Evolutionary conservation across 805 yeast genomes (phyloP).

Genomic region (Metschnikowia noctiluminum): DNA sequence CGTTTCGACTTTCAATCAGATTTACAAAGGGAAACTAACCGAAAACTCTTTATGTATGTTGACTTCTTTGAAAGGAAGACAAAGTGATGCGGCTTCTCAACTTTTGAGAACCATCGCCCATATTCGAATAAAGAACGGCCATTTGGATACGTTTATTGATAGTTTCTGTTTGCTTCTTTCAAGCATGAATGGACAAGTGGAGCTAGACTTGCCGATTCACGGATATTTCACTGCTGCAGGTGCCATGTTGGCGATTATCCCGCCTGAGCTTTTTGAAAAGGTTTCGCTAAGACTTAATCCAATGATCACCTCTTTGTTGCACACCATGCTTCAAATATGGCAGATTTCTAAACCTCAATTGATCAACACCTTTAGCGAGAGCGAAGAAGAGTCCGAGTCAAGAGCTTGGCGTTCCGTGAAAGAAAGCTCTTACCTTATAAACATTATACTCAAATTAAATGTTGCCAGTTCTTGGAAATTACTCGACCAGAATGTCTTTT

Average conservation of each 20-base stretch:
- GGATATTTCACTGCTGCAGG: conserved; percentile 61
- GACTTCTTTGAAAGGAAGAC: conserved; percentile 50
- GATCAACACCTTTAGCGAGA: conserved; percentile 48
- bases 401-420: conserved; percentile 23
- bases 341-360: conserved; percentile 43
- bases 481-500: conserved; percentile 25
- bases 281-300: conserved; percentile 1
- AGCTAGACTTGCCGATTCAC: conserved; percentile 46
- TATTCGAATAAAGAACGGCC: conserved; percentile 6
- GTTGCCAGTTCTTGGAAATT: conserved; percentile 3
- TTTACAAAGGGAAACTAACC: background rate
- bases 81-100: conserved; percentile 78
- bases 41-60: conserved; percentile 21
- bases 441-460: conserved; percentile 35
- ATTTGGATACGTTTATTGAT: conserved; percentile 2
- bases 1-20: background rate
- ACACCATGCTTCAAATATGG: conserved; percentile 39
- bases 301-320: conserved; percentile 17
- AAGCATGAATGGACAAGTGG: conserved; percentile 17
- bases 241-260: background rate
- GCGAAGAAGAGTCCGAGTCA: conserved; percentile 28
- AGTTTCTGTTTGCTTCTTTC: conserved; percentile 3
- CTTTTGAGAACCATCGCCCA: conserved; percentile 50
- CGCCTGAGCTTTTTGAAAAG: background rate
- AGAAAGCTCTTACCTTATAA: conserved; percentile 62